phyloP scores from a whole-genome alignment of 306 rosid genomes.

The Cucumis melo region DNA sequence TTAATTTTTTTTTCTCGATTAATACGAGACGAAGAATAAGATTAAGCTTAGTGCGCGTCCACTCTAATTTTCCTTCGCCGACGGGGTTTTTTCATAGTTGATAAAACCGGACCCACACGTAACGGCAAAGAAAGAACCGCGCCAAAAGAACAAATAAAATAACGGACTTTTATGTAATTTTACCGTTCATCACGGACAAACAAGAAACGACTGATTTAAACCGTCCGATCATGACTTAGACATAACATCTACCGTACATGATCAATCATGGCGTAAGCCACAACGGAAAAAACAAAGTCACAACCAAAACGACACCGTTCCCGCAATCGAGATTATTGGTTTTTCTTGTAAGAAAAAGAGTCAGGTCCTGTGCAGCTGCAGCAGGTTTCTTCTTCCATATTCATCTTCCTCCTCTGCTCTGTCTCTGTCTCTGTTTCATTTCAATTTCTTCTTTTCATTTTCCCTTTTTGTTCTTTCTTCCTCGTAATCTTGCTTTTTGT shows the following conservation, averaged over 20 bases:
- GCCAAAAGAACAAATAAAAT: background rate
- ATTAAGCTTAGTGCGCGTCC: constrained; percentile 19
- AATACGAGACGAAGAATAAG: background rate
- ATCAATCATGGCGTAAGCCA: background rate
- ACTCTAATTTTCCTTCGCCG: constrained; percentile 9
- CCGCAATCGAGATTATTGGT: background rate
- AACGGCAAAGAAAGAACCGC: constrained; percentile 10
- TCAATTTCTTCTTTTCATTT: background rate
- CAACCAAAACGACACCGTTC: background rate
- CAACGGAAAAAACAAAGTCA: background rate
- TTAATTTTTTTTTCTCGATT: background rate
- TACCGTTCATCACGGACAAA: constrained; percentile 54
- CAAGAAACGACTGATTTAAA: background rate
- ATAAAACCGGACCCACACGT: constrained; percentile 20
- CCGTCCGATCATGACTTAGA: constrained; percentile 20
- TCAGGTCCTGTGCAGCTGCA: constrained; percentile 11
- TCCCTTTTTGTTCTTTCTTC: background rate
- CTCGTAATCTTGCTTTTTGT: constrained; percentile 8
- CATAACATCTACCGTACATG: constrained; percentile 29
- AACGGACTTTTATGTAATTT: background rate
- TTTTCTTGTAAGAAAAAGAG: background rate
- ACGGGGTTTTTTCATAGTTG: background rate
- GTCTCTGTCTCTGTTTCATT: constrained; percentile 16
- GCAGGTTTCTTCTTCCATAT: constrained; percentile 16
- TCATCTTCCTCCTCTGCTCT: constrained; percentile 4